Evolutionary conservation across 768 basidiomycete species (phyloP).

Genomic region (Russula dissimulans): DNA sequence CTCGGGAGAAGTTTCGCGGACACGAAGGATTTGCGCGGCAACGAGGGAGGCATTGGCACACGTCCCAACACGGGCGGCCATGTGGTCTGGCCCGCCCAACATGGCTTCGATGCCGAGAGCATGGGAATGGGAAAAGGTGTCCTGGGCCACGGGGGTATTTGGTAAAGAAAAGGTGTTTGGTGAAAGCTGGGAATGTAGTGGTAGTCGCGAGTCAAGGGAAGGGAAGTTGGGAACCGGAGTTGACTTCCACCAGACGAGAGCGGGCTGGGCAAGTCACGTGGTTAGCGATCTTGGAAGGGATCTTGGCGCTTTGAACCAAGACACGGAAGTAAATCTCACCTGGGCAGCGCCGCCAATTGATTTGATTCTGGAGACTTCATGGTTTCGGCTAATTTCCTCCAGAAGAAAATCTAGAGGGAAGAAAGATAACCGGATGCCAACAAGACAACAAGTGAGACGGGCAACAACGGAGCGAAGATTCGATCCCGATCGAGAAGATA

Average conservation of each 20-base stretch:
- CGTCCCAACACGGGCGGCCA: conserved; percentile 69
- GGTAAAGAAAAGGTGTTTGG: conserved; percentile 60
- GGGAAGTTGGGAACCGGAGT: conserved; percentile 65
- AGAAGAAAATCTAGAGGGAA: conserved; percentile 52
- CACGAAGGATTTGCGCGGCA: conserved; percentile 66
- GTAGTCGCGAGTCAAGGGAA: conserved; percentile 60
- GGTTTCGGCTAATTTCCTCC: conserved; percentile 60
- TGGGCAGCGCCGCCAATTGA: conserved; percentile 74
- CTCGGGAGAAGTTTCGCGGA: conserved; percentile 74
- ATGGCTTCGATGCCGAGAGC: conserved; percentile 65
- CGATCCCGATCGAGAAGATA: conserved; percentile 24
- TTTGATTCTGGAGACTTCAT: conserved; percentile 63
- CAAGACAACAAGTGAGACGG: not conserved
- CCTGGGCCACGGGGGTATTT: conserved; percentile 67
- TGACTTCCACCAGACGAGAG: conserved; percentile 83
- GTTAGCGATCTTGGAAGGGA: conserved; percentile 1
- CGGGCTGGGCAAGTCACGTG: conserved; percentile 35
- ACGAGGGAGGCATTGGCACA: conserved; percentile 61
- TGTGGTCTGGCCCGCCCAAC: conserved; percentile 68
- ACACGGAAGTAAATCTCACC: conserved; percentile 26
- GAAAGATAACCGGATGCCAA: not conserved
- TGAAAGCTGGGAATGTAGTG: conserved; percentile 60
- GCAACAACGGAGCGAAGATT: not conserved
- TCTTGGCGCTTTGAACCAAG: not conserved
- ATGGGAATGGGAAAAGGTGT: conserved; percentile 74